Percentiles rank a stretch among this genome's conserved stretches.
Evolutionary conservation across 106 monocot species (phyloP).

Genomic region (Dendrobium nobile): DNA sequence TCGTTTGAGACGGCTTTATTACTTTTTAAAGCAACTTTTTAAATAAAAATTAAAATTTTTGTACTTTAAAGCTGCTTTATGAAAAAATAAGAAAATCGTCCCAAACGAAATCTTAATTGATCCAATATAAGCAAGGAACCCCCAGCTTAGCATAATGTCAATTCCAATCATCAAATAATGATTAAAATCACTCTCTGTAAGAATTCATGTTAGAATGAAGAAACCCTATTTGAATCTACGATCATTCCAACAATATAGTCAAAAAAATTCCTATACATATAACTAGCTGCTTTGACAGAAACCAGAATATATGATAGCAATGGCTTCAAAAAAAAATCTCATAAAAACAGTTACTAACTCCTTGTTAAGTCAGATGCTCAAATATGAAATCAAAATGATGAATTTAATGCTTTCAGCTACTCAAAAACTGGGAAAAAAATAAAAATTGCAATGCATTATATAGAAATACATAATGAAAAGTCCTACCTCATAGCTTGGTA

Average conservation of each 20-base stretch:
- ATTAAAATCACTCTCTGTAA: background rate
- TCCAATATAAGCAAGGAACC: background rate
- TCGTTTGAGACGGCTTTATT: too few relatives aligned
- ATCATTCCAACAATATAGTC: background rate
- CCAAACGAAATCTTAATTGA: too few relatives aligned
- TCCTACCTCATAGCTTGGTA: background rate
- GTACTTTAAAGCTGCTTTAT: too few relatives aligned
- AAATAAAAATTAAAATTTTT: too few relatives aligned
- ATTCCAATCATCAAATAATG: background rate
- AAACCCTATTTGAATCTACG: background rate
- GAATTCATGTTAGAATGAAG: background rate
- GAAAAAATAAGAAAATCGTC: too few relatives aligned
- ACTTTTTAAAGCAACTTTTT: too few relatives aligned
- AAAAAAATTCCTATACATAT: background rate
- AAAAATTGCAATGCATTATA: background rate
- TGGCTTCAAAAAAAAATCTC: background rate
- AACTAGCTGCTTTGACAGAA: background rate
- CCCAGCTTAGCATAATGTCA: background rate
- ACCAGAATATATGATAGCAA: background rate
- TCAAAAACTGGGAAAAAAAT: background rate
- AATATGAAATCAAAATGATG: background rate
- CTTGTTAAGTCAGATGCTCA: too few relatives aligned
- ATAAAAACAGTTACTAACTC: background rate
- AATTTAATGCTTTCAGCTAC: background rate
- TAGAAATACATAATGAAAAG: background rate